Percentiles rank a stretch among this genome's conserved stretches.
These are phyloP conservation scores for Echeveria elegans DNA, from an alignment of 164 flowering plant genomes.

Conservation along the genomic window DNA sequence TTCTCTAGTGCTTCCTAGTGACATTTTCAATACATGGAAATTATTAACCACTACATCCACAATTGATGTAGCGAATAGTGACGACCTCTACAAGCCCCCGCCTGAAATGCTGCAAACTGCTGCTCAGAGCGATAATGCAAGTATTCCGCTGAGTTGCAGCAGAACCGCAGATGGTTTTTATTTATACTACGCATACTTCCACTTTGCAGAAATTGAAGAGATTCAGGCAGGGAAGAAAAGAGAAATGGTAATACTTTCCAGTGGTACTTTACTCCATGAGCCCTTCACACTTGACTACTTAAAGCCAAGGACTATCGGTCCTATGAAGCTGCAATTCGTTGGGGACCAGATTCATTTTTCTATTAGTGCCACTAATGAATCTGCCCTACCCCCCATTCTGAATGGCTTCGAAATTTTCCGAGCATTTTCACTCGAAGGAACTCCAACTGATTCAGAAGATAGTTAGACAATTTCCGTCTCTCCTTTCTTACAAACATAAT, in stretches of 20 bases:
- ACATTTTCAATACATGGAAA: not conserved
- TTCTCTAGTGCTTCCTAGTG: not conserved
- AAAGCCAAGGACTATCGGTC: not conserved
- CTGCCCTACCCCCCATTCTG: constrained; percentile 20
- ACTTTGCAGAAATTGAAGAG: not conserved
- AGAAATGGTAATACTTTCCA: not conserved
- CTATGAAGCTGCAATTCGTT: not conserved
- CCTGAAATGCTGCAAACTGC: not conserved
- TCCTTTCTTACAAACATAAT: too few relatives aligned
- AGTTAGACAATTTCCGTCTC: not conserved
- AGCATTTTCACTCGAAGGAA: constrained; percentile 3
- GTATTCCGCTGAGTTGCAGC: not conserved
- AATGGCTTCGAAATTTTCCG: constrained; percentile 25
- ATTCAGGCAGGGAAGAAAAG: not conserved
- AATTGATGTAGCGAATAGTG: constrained; percentile 1
- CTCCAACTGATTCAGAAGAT: constrained; percentile 15
- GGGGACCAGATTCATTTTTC: not conserved
- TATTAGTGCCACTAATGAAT: not conserved
- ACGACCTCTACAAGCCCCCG: constrained; percentile 1
- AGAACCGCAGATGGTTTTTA: not conserved
- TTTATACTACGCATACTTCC: not conserved
- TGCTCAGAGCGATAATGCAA: not conserved
- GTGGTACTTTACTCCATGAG: not conserved
- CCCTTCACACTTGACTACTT: constrained; percentile 1
- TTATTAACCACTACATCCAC: not conserved